Base-by-base conservation (phyloP, 805 yeast species). In the Maudiozyma pseudohumilis region DNA sequence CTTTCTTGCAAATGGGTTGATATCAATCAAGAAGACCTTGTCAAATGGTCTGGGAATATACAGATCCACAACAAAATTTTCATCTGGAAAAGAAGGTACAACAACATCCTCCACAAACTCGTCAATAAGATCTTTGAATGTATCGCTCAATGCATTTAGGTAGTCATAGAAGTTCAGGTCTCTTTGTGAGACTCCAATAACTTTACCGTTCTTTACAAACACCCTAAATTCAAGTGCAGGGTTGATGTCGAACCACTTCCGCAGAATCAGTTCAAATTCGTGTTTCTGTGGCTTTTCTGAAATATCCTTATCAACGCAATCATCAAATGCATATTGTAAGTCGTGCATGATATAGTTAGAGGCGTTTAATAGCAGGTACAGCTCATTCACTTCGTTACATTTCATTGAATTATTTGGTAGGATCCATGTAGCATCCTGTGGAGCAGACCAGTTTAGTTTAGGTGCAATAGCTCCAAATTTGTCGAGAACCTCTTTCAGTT, bases 401-500 rank as follows among this genome's bases (percentile, higher is more conserved):
- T 74, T 71, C 70, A 81, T 72, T 3, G 84, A 70, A 50, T 85
- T 83, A 23, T 81, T 76, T 2, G 92, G 70, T 50, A 82, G 62
- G 16, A 92, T 89, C 98, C 97, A 92, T 0, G 78, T 73, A 2
- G 97, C 84, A 61, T 92, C 99, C 53, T 78, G 80, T 1, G 99
- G 98, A 2, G 96, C 82, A 1, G 96, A 86, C 98, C 98, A 92
- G 64, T 92, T 92, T 48, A 89, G 64, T 53, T 92, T 92, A 1
- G 97, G 97, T 1, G 85, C 70, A 2, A 87, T 85, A 1, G 74
- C 62, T 0, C 81, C 80, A 34, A 70, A 63, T 30, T 67, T 64
- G 3, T 46, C 42, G 11, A 92, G 71, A 0, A 66, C 52, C 0
- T 48, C 41, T 25, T 62, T 61, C 13, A 89, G 65, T 30, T 65